Conservation (phyloP, 2,329 filamentous ascomycete species). For the Aspergillus sp. region DNA sequence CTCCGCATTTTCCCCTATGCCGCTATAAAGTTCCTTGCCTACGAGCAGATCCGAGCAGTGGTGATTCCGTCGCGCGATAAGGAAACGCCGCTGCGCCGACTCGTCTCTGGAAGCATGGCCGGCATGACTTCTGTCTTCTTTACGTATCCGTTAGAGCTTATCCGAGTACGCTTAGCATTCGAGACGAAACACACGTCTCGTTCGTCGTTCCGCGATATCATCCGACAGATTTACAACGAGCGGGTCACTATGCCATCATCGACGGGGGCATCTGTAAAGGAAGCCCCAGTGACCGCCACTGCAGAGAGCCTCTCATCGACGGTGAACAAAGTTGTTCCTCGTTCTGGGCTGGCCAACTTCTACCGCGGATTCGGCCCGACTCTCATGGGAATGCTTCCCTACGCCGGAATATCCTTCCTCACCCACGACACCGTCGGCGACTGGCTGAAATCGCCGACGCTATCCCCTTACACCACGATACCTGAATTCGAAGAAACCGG, state of each 20-base stretch:
- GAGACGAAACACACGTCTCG: conserved; percentile 78
- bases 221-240: conserved; percentile 84
- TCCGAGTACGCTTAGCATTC: conserved; percentile 89
- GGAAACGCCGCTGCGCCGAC: conserved; percentile 76
- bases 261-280: conserved; percentile 43
- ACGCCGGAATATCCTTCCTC: conserved; percentile 92
- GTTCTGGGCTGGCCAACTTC: conserved; percentile 79
- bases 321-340: conserved; percentile 59
- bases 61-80: conserved; percentile 71
- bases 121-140: conserved; percentile 92
- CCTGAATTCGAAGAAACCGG: conserved; percentile 55
- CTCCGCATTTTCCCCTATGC: conserved; percentile 96
- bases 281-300: conserved; percentile 43
- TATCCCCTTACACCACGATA: conserved; percentile 75
- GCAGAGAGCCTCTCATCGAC: conserved; percentile 35
- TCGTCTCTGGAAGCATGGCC: conserved; percentile 48
- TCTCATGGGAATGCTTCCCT: conserved; percentile 91
- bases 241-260: conserved; percentile 49
- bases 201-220: conserved; percentile 73
- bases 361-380: conserved; percentile 93
- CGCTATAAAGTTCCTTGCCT: conserved; percentile 95
- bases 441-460: conserved; percentile 67
- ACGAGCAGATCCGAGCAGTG: conserved; percentile 86
- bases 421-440: conserved; percentile 92
- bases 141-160: conserved; percentile 92